Base-by-base conservation (phyloP, 1,284 basidiomycete genomes). In the Cryptococcus jaspeensis region DNA sequence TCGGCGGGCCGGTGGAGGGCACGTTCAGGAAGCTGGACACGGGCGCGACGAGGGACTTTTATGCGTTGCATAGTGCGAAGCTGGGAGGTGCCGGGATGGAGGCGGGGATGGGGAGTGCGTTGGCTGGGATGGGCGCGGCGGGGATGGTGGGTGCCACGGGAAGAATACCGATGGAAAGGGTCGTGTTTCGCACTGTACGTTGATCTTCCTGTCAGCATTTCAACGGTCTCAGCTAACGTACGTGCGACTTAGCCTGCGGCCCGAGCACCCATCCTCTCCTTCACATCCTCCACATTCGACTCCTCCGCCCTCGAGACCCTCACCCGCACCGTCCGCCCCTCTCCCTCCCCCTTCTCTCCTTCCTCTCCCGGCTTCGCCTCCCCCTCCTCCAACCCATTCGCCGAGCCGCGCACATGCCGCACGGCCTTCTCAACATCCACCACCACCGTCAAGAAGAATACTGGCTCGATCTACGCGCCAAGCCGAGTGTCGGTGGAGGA, bases 201-300 rank as follows among this genome's bases (percentile, higher is more conserved):
- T 15, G 15, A 0, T 40, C 28, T 32, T 9, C 9, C 28, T 9
- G 28, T 32, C 28, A 32, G 4, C 39, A 5, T 7, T n/a, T 43
- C 8, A 18, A 45, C 37, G 28, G 11, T 40, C 42, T 53, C 28
- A 8, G 22, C 23, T 20, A 5, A 12, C 25, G 25, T 23, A 53
- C 9, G 15, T 41, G n/a, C n/a, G 28, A 7, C n/a, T 18, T 45
- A 62, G 58, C 56, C 56, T 15, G 37, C 36, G 2, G 50, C n/a
- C 13, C 46, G 50, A 38, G 57, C 50, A 11, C 61, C 64, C 12
- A 39, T 52, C n/a, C 53, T 63, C 11, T 59, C 59, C 12, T 60
- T 63, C 55, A 54, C 57, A 5, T 35, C 52, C 18, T 61, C 64
- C 3, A 56, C 57, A 35, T 61, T 64, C 43, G 59, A 51, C 15